Percentiles rank a stretch among this genome's conserved stretches.
These are phyloP conservation scores for Plectosphaerella plurivora DNA, from an alignment of 2,329 filamentous ascomycete species.

Conservation along the genomic window DNA sequence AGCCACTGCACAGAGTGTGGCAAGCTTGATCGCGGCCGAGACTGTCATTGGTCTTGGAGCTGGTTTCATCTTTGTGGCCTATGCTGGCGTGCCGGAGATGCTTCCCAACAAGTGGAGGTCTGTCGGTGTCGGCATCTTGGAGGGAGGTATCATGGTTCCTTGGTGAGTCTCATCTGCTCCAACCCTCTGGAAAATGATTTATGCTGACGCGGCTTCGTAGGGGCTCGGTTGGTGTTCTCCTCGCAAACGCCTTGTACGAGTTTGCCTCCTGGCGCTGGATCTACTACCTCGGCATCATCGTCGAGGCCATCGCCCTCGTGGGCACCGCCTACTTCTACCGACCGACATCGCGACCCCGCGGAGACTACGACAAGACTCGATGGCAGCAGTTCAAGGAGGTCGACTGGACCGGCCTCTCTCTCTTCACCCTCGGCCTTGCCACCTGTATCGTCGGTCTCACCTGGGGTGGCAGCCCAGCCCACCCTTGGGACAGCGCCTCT, in stretches of 20 bases:
- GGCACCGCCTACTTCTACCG: slow-evolving; percentile 20
- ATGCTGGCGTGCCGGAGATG: slow-evolving; percentile 25
- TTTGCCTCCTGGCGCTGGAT: slow-evolving; percentile 22
- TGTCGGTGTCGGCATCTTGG: slow-evolving; percentile 9
- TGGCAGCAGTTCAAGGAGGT: slow-evolving; percentile 22
- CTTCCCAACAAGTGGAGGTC: slow-evolving; percentile 27
- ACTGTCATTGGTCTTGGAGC: slow-evolving; percentile 26
- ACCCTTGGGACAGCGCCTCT: slow-evolving; percentile 11
- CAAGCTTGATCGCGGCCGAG: slow-evolving; percentile 18
- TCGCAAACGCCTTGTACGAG: slow-evolving; percentile 20
- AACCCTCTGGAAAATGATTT: slow-evolving; percentile 1
- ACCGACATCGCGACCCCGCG: slow-evolving; percentile 18
- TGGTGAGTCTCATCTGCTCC: slow-evolving; percentile 17
- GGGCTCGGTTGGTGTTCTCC: slow-evolving; percentile 17
- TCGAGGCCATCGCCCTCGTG: slow-evolving; percentile 15
- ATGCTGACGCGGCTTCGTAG: slow-evolving; percentile 13
- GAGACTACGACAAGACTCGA: slow-evolving; percentile 22
- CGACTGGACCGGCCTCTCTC: slow-evolving; percentile 20
- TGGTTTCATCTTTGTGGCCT: slow-evolving; percentile 26
- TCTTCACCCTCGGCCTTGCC: slow-evolving; percentile 15
- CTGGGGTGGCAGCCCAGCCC: slow-evolving; percentile 10
- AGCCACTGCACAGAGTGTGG: slow-evolving; percentile 16
- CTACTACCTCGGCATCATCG: slow-evolving; percentile 20
- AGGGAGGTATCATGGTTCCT: slow-evolving; percentile 8
- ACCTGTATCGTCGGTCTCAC: slow-evolving; percentile 16